phyloP scores from a whole-genome alignment of 192 early-diverging fungal species.

The Martensiomyces pterosporus region DNA sequence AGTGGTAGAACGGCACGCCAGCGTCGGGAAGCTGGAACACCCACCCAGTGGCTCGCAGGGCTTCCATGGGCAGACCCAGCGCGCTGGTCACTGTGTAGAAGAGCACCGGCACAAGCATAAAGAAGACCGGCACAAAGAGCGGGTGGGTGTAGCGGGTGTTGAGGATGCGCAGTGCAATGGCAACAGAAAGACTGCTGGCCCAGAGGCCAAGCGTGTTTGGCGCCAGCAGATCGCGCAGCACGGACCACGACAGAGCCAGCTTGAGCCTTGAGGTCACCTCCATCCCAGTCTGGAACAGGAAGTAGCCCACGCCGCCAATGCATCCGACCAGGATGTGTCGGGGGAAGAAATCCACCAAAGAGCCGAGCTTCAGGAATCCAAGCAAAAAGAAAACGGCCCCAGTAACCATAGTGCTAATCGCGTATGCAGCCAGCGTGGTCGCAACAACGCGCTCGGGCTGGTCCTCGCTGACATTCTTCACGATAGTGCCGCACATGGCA shows the following conservation, averaged over 20 bases:
- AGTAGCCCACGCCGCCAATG: conserved; percentile 93
- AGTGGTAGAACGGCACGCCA: conserved; percentile 78
- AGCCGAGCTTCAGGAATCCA: conserved; percentile 75
- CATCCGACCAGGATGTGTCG: conserved; percentile 93
- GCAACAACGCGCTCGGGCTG: conserved; percentile 71
- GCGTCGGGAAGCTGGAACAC: conserved; percentile 75
- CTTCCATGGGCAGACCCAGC: conserved; percentile 58
- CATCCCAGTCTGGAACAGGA: conserved; percentile 85
- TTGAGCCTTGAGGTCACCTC: conserved; percentile 76
- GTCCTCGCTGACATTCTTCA: conserved; percentile 54
- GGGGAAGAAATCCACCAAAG: conserved; percentile 78
- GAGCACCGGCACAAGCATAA: conserved; percentile 69
- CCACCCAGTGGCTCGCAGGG: conserved; percentile 74
- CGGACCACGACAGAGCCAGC: conserved; percentile 57
- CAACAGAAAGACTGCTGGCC: conserved; percentile 65
- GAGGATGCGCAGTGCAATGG: conserved; percentile 67
- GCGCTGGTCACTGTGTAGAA: conserved; percentile 70
- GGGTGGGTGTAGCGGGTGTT: conserved; percentile 66
- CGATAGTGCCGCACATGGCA: conserved; percentile 70
- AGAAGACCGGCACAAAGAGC: conserved; percentile 87
- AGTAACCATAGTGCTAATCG: conserved; percentile 82
- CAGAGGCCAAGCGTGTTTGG: conserved; percentile 71
- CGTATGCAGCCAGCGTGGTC: conserved; percentile 87
- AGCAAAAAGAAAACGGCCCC: conserved; percentile 82
- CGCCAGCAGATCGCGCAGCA: conserved; percentile 64